Percentiles rank a stretch among this genome's conserved stretches.
These are phyloP conservation scores for Mycena vitilis DNA, from an alignment of 768 basidiomycete species.

Conservation along the genomic window DNA sequence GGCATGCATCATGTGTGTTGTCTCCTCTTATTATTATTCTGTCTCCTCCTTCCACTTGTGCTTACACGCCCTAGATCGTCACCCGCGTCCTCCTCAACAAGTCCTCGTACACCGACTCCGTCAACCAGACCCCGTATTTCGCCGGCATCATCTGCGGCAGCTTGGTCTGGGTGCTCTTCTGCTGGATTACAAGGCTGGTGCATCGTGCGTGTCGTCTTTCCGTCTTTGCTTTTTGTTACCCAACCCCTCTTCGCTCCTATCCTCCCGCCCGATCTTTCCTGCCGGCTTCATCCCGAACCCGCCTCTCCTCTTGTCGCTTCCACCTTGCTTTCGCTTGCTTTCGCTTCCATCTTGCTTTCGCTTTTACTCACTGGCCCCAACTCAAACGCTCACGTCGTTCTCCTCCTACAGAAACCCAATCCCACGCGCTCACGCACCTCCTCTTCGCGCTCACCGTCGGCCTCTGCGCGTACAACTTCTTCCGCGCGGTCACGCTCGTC, in stretches of 20 bases:
- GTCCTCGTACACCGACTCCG: constrained; percentile 82
- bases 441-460: constrained; percentile 76
- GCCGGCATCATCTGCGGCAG: constrained; percentile 89
- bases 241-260: too few relatives aligned
- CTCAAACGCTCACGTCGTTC: too few relatives aligned
- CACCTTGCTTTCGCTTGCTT: too few relatives aligned
- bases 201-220: constrained; percentile 61
- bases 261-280: too few relatives aligned
- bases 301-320: too few relatives aligned
- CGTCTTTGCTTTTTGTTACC: too few relatives aligned
- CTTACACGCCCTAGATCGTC: constrained; percentile 64
- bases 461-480: constrained; percentile 90
- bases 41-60: not conserved
- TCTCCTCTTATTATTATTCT: too few relatives aligned
- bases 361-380: too few relatives aligned
- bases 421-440: constrained; percentile 81
- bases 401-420: constrained; percentile 72
- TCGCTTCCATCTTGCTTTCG: too few relatives aligned
- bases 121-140: constrained; percentile 92
- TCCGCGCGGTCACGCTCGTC: constrained; percentile 88
- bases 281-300: too few relatives aligned
- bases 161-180: constrained; percentile 87
- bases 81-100: constrained; percentile 89
- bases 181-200: constrained; percentile 84
- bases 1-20: constrained; percentile 93